These are phyloP conservation scores for Termitomyces sp. DNA, from an alignment of 768 basidiomycete species.

Conservation along the genomic window DNA sequence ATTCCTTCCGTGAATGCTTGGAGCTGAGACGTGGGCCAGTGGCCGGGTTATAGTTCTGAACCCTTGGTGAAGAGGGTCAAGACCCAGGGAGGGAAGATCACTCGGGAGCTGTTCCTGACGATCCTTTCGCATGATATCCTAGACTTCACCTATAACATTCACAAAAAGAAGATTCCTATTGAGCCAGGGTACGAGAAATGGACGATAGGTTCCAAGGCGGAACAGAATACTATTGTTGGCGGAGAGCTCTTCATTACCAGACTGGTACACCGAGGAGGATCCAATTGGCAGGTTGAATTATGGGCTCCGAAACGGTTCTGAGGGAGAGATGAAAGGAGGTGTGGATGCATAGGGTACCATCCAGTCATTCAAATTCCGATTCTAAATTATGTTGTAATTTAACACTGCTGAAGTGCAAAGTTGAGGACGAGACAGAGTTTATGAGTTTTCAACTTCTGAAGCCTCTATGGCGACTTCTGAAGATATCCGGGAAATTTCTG, in stretches of 20 bases:
- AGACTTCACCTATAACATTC: slow-evolving; percentile 23
- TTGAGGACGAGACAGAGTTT: neutral
- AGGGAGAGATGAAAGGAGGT: neutral
- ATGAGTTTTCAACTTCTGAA: slow-evolving; percentile 1
- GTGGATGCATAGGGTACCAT: neutral
- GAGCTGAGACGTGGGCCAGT: slow-evolving; percentile 21
- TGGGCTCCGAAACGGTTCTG: slow-evolving; percentile 21
- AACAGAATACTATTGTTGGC: slow-evolving; percentile 18
- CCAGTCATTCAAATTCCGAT: neutral
- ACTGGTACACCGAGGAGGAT: slow-evolving; percentile 32
- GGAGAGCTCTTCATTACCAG: slow-evolving; percentile 31
- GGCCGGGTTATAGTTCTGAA: slow-evolving; percentile 41
- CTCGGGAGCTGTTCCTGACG: slow-evolving; percentile 24
- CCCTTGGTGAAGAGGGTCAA: slow-evolving; percentile 31
- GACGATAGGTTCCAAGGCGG: slow-evolving; percentile 20
- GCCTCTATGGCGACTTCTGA: slow-evolving; percentile 57
- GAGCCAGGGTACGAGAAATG: slow-evolving; percentile 34
- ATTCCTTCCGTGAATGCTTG: neutral
- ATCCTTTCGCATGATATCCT: slow-evolving; percentile 23
- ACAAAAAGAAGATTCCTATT: slow-evolving; percentile 19
- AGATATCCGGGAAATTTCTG: slow-evolving; percentile 77
- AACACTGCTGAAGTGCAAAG: neutral
- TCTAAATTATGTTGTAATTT: slow-evolving; percentile 3
- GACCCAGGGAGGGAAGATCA: slow-evolving; percentile 26
- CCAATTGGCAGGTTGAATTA: slow-evolving; percentile 37